These are phyloP conservation scores for Schoenoplectus triqueter DNA, from an alignment of 202 grass and related monocot species.

Conservation along the genomic window DNA sequence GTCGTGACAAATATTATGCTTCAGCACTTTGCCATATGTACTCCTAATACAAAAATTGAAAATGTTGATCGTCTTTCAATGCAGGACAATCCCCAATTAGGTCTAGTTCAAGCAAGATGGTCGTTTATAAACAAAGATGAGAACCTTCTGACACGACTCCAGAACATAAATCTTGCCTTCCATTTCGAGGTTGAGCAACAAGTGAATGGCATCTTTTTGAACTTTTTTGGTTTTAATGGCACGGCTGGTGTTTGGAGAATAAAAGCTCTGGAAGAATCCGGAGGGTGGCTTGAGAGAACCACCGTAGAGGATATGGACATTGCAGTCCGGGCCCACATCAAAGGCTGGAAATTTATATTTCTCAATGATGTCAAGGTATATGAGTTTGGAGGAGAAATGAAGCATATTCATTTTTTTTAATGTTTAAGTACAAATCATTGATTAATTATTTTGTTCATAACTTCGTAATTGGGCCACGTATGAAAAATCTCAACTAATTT, in stretches of 20 bases:
- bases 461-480: background rate
- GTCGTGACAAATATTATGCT: background rate
- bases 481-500: background rate
- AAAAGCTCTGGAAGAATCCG: constrained; percentile 88
- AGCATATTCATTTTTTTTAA: background rate
- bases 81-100: constrained; percentile 79
- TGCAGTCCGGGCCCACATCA: constrained; percentile 83
- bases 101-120: constrained; percentile 89
- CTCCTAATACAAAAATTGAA: background rate
- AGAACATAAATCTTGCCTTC: constrained; percentile 80
- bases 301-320: constrained; percentile 95
- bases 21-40: background rate
- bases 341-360: constrained; percentile 87
- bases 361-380: constrained; percentile 83
- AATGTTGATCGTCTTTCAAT: background rate
- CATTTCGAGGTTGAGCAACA: constrained; percentile 95
- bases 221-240: constrained; percentile 91
- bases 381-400: background rate
- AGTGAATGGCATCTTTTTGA: constrained; percentile 73
- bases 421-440: background rate
- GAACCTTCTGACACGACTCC: constrained; percentile 75
- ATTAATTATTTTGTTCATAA: background rate
- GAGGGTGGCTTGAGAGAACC: constrained; percentile 87
- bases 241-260: constrained; percentile 87
- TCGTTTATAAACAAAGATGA: constrained; percentile 87